These are phyloP conservation scores for Lycium ferocissimum DNA, from an alignment of 257 asterid species.

Conservation along the genomic window DNA sequence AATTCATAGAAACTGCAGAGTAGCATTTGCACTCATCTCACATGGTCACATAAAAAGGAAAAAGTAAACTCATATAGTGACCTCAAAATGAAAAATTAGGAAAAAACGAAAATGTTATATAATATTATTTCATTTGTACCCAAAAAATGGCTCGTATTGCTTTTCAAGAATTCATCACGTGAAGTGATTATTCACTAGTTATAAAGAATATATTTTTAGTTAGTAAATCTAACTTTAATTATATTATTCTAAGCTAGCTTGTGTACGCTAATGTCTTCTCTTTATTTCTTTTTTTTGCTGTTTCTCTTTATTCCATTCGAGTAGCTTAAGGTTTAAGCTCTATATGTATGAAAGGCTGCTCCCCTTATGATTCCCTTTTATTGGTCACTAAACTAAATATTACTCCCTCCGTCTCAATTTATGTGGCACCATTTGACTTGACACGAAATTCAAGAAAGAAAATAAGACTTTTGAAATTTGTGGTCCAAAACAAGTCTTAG, in stretches of 20 bases:
- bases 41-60: background rate
- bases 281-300: background rate
- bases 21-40: background rate
- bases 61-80: background rate
- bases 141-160: background rate
- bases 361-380: background rate
- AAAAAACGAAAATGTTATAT: background rate
- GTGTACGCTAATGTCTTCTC: background rate
- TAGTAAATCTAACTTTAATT: background rate
- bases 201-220: background rate
- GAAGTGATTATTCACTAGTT: background rate
- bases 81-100: background rate
- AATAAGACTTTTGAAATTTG: no score
- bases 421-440: no score
- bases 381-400: background rate
- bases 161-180: background rate
- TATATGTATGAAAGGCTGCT: background rate
- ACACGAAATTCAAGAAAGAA: no score
- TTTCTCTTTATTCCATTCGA: conserved; percentile 28
- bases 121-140: background rate
- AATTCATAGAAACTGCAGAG: no score
- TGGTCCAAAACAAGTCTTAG: no score
- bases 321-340: conserved; percentile 32
- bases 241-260: background rate
- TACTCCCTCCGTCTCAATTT: background rate